phyloP scores from a whole-genome alignment of 495 filamentous ascomycete species.

The Hyphodiscus hymeniophilus region DNA sequence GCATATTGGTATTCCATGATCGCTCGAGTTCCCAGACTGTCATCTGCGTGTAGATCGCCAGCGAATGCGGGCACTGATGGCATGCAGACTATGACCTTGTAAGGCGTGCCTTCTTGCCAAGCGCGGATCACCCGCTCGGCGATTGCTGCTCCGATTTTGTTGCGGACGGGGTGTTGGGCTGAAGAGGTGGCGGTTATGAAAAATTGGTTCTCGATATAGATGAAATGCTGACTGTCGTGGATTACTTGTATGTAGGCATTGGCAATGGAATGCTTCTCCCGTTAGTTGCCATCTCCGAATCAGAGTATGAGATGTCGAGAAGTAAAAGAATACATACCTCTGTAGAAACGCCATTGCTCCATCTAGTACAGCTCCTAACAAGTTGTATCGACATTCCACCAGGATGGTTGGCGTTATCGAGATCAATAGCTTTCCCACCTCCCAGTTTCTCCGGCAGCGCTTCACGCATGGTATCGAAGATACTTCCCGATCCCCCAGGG shows the following conservation, averaged over 20 bases:
- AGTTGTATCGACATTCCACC: conserved; percentile 54
- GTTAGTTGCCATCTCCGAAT: not conserved
- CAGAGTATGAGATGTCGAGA: not conserved
- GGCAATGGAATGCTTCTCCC: conserved; percentile 71
- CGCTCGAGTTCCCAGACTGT: conserved; percentile 74
- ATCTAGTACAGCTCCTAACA: conserved; percentile 40
- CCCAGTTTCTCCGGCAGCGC: no score
- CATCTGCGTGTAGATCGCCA: conserved; percentile 74
- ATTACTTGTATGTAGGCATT: conserved; percentile 86
- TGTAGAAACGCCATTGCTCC: conserved; percentile 29
- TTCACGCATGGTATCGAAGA: not conserved
- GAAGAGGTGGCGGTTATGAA: conserved; percentile 87
- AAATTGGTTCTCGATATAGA: conserved; percentile 98
- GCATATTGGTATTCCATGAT: conserved; percentile 97
- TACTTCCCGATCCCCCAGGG: not conserved
- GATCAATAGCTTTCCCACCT: no score
- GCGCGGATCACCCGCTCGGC: conserved; percentile 82
- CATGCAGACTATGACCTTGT: conserved; percentile 79
- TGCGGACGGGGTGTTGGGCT: conserved; percentile 70
- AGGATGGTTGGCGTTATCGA: no score
- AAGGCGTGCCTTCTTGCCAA: conserved; percentile 59
- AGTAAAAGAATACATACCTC: conserved; percentile 16
- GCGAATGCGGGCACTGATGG: conserved; percentile 87
- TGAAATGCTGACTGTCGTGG: conserved; percentile 67
- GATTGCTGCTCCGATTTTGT: conserved; percentile 82